Conservation (phyloP, 75 land plant genomes). For the Cupressus sempervirens region DNA sequence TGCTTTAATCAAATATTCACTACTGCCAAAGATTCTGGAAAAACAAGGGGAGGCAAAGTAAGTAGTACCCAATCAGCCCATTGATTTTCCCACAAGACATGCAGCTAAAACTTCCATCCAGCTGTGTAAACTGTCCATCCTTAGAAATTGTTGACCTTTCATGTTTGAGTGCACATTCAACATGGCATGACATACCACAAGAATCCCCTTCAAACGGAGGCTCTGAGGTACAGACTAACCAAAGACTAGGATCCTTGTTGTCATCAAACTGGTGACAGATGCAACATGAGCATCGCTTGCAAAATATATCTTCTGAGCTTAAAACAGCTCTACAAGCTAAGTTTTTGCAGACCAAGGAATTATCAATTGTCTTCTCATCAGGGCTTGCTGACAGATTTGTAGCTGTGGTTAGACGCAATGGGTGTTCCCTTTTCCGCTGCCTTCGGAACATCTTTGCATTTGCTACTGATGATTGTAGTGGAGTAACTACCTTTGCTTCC, state of each 20-base stretch:
- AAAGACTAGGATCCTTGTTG: constrained; percentile 88
- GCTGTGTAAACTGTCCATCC: constrained; percentile 12
- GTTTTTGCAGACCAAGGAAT: constrained; percentile 43
- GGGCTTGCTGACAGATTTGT: background rate
- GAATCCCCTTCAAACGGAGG: constrained; percentile 44
- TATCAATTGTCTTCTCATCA: constrained; percentile 12
- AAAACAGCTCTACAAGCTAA: constrained; percentile 59
- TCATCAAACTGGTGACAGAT: constrained; percentile 77
- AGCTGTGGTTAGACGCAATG: constrained; percentile 25
- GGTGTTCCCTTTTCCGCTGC: constrained; percentile 21
- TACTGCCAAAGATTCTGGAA: background rate
- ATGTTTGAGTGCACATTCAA: constrained; percentile 71
- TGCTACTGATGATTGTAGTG: background rate
- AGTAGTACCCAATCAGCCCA: constrained; percentile 64
- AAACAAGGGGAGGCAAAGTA: background rate
- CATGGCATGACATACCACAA: constrained; percentile 80
- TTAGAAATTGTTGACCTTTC: constrained; percentile 48
- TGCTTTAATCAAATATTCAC: background rate
- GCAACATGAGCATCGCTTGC: constrained; percentile 88
- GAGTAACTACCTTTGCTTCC: background rate
- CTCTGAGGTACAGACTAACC: constrained; percentile 69
- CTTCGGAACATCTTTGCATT: constrained; percentile 17
- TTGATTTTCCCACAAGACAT: constrained; percentile 67
- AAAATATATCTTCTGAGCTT: constrained; percentile 46
- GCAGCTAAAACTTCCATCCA: constrained; percentile 75